A percentile compares a stretch with the other conserved stretches of the same genome.
Evolutionary conservation across 2,329 filamentous ascomycete genomes (phyloP).

Genomic region (Xylariaceae sp.): DNA sequence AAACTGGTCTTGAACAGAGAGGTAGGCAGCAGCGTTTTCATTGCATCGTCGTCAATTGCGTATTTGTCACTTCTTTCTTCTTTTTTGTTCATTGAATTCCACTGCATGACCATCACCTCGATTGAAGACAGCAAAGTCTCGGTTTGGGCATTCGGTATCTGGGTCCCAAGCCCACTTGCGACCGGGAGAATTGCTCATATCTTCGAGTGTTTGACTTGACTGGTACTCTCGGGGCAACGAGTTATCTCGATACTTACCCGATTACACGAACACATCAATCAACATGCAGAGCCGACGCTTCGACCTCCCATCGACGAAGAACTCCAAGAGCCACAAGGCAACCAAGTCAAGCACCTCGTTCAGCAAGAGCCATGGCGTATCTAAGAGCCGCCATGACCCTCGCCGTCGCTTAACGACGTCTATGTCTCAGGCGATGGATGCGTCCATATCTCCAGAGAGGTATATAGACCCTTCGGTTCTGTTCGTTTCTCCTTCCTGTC

Average conservation of each 20-base stretch:
- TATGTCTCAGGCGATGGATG: conserved; percentile 35
- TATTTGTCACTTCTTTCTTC: conserved; percentile 8
- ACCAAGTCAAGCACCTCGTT: conserved; percentile 50
- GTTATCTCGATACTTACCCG: conserved; percentile 32
- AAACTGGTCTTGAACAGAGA: conserved; percentile 19
- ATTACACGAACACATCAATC: conserved; percentile 2
- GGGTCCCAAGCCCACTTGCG: conserved; percentile 5
- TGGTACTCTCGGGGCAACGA: too few species aligned
- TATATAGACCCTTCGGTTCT: conserved; percentile 28
- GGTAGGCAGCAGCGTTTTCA: conserved; percentile 22
- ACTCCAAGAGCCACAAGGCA: conserved; percentile 46
- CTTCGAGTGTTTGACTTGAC: conserved; percentile 1
- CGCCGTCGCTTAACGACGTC: conserved; percentile 45
- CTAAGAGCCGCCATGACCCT: conserved; percentile 50
- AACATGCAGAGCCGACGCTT: conserved; percentile 43
- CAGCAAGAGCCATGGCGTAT: conserved; percentile 48
- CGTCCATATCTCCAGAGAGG: conserved; percentile 39
- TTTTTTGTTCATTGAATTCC: conserved; percentile 12
- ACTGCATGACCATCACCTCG: too few species aligned
- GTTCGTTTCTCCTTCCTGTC: conserved; percentile 2
- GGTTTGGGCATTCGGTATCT: neutral
- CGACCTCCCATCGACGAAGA: conserved; percentile 41
- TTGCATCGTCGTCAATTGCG: conserved; percentile 14
- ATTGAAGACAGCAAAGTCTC: too few species aligned
- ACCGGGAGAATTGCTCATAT: conserved; percentile 10